These are phyloP conservation scores for Bodo saltans DNA, from an alignment of 78 protist genomes.

Conservation along the genomic window DNA sequence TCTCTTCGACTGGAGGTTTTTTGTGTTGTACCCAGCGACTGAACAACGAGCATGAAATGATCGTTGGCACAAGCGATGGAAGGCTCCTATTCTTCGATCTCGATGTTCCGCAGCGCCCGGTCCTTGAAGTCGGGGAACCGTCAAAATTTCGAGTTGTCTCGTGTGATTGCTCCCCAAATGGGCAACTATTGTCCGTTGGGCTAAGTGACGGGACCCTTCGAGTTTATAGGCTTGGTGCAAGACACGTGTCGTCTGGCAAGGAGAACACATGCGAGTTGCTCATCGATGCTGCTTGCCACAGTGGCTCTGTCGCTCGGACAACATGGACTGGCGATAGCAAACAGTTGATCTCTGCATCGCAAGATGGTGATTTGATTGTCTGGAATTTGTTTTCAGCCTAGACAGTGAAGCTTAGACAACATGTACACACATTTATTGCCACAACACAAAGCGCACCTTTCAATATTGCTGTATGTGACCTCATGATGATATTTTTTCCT, in stretches of 20 bases:
- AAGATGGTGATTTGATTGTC: constrained; percentile 10
- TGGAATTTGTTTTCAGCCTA: constrained; percentile 14
- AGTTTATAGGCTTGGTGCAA: not conserved
- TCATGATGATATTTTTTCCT: no score
- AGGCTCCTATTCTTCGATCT: constrained; percentile 5
- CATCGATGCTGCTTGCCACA: not conserved
- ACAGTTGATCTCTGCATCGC: constrained; percentile 2
- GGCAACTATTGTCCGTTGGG: not conserved
- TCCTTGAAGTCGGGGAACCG: not conserved
- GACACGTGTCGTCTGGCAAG: not conserved
- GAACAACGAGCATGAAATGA: constrained; percentile 4
- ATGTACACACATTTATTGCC: no score
- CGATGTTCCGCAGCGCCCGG: constrained; percentile 6
- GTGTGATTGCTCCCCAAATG: not conserved
- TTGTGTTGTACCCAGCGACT: not conserved
- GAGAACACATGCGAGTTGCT: not conserved
- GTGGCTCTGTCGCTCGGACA: not conserved
- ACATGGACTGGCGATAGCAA: constrained; percentile 13
- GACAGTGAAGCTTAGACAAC: no score
- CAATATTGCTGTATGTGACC: no score
- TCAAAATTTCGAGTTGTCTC: not conserved
- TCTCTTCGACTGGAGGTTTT: not conserved
- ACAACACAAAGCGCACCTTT: no score
- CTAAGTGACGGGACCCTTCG: not conserved
- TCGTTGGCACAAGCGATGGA: constrained; percentile 4